These are phyloP conservation scores for Ilex aquifolium DNA, from an alignment of 257 asterid species.

Conservation along the genomic window DNA sequence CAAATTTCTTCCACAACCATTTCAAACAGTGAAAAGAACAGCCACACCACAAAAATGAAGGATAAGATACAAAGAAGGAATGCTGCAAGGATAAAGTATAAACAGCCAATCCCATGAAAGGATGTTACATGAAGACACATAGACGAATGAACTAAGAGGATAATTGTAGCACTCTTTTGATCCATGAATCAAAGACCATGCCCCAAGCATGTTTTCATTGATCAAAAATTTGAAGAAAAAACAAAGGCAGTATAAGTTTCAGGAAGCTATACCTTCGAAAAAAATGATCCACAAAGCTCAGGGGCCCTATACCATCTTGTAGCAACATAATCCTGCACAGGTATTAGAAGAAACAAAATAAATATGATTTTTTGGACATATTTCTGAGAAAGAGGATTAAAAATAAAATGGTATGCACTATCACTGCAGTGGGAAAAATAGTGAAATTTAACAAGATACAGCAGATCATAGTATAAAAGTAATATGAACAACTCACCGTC, in stretches of 20 bases:
- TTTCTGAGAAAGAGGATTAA: conserved; percentile 4
- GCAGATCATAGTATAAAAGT: not conserved
- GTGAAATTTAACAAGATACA: too few species aligned
- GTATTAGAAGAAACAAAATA: conserved; percentile 12
- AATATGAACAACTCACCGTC: conserved; percentile 51
- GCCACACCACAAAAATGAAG: too few species aligned
- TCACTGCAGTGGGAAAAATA: not conserved
- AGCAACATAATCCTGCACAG: conserved; percentile 90
- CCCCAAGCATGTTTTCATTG: too few species aligned
- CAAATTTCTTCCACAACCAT: too few species aligned
- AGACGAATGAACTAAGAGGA: too few species aligned
- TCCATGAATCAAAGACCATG: too few species aligned
- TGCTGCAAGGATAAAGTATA: too few species aligned
- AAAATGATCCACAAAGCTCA: conserved; percentile 96
- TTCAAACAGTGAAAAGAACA: too few species aligned
- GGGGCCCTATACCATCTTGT: conserved; percentile 99
- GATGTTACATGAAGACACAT: too few species aligned
- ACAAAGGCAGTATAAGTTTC: conserved; percentile 9
- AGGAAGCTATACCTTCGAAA: conserved; percentile 61
- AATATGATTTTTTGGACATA: conserved; percentile 5
- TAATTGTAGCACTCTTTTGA: too few species aligned
- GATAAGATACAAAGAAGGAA: too few species aligned
- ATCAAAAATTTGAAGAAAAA: not conserved
- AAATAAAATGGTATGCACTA: not conserved
- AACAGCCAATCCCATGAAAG: too few species aligned